These are phyloP conservation scores for Fraxinus angustifolia DNA, from an alignment of 305 asterid genomes.

Conservation along the genomic window DNA sequence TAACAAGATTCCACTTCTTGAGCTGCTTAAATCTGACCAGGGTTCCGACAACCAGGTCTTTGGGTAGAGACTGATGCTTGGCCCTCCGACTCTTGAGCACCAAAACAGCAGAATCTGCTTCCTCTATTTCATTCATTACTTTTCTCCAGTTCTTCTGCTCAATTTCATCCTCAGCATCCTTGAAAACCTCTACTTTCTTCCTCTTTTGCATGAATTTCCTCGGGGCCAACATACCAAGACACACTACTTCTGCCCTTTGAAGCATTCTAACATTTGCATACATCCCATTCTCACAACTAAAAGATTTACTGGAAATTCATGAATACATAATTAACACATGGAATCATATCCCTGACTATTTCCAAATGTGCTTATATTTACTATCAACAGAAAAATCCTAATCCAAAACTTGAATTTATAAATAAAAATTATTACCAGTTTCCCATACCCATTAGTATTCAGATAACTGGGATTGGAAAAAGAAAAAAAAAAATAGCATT, in stretches of 20 bases:
- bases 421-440: background rate
- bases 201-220: conserved; percentile 91
- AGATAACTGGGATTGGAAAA: background rate
- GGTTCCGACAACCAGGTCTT: conserved; percentile 78
- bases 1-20: conserved; percentile 89
- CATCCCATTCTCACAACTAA: conserved; percentile 32
- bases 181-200: conserved; percentile 75
- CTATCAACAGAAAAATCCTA: background rate
- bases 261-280: conserved; percentile 38
- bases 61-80: conserved; percentile 68
- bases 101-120: conserved; percentile 60
- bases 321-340: background rate
- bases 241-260: conserved; percentile 62
- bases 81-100: conserved; percentile 65
- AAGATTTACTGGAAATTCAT: conserved; percentile 41
- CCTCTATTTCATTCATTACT: conserved; percentile 85
- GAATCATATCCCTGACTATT: background rate
- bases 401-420: background rate
- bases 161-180: conserved; percentile 66
- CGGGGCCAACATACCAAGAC: conserved; percentile 83
- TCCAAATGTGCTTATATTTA: conserved; percentile 1
- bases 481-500: background rate
- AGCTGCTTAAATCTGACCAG: conserved; percentile 90
- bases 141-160: conserved; percentile 86
- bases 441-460: background rate